Evolutionary conservation across 768 basidiomycete genomes (phyloP), one percentile per base, ranked within the genome.

Genomic region (Royoungia palumana): DNA sequence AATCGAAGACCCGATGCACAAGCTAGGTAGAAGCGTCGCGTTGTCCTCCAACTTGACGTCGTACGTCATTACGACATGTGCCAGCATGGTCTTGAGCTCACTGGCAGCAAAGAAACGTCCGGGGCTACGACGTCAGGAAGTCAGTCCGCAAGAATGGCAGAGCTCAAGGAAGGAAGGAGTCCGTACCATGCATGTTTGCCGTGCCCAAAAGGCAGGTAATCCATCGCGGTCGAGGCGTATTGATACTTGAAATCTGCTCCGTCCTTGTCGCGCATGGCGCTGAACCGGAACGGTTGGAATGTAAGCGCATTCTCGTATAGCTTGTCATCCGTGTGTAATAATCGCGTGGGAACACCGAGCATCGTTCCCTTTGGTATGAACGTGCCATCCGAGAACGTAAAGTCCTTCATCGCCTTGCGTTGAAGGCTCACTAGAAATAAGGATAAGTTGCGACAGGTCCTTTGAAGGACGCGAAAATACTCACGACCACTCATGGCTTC

Each of bases 181-280:
- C 3, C 39, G 12, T 35, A 58, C 55, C 56, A 58, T 1, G 54
- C 47, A 4, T 47, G 35, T 44, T 22, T 55, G 22, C 64, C 62
- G 3, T 56, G 55, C n/a, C 75, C 75, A 57, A 76, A 78, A 2
- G 65, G 47, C 14, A 73, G 41, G 50, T 62, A 74, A 10, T 52
- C 60, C 39, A 35, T 62, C 25, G 60, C 56, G 0, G 71, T 68
- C 5, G 69, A 62, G 27, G 64, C 62, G 40, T 71, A 64, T 44
- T 67, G 70, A 47, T 70, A 55, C 50, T 66, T 71, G 4, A 47
- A 45, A 9, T 46, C 50, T 19, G 72, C 69, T 2, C 54, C 70
- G 3, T 67, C 60, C 19, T 50, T 52, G 13, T 73, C 66, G 37
- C 65, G 54, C 52, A 69, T 6, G 9, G 27, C 5, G 2, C 34